Evolutionary conservation across 2,329 filamentous ascomycete genomes (phyloP), one percentile per base, ranked within the genome.

Genomic region (Fusarium sp.): DNA sequence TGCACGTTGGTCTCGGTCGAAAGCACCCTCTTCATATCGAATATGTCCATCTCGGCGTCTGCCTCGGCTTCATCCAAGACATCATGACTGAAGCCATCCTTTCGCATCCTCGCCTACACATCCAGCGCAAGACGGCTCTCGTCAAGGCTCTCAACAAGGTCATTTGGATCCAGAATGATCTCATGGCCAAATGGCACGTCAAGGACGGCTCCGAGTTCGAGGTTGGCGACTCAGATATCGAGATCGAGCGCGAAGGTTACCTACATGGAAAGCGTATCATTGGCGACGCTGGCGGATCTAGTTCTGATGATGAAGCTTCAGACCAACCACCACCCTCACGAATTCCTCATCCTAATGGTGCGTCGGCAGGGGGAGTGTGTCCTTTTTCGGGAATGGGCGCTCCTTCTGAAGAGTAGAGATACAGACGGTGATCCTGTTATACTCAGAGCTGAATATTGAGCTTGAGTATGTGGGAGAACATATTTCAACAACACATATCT

Each of bases 81-180:
- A 86, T 93, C 20, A 85, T 95, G 71, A 90, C 87, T 26, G 92
- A 94, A 75, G 92, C 92, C 16, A 89, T 95, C 52, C 85, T 95
- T 50, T 90, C 86, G 5, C 86, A 93, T 73, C 91, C 91, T 2
- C 85, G 86, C 4, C 82, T 96, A 37, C 83, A 85, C 37, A 83
- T 92, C 72, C 83, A 84, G 59, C 86, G 86, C 78, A 94, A 94
- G 80, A 89, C 91, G 18, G 89, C 87, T 23, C 84, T 95, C 6
- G 85, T 94, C 46, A 92, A 91, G 76, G 92, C 92, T 1, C 83
- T 95, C 23, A 88, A 88, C 66, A 95, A 96, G 78, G 89, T 95
- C 28, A 90, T 95, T 69, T 95, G 92, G 92, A 94, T 95, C 70
- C 92, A 95, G 79, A 95, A 95, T 76, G 92, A 95, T 77, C 83